Evolutionary conservation across 2,329 filamentous ascomycete genomes (phyloP).

Genomic region (Pyricularia grisea): DNA sequence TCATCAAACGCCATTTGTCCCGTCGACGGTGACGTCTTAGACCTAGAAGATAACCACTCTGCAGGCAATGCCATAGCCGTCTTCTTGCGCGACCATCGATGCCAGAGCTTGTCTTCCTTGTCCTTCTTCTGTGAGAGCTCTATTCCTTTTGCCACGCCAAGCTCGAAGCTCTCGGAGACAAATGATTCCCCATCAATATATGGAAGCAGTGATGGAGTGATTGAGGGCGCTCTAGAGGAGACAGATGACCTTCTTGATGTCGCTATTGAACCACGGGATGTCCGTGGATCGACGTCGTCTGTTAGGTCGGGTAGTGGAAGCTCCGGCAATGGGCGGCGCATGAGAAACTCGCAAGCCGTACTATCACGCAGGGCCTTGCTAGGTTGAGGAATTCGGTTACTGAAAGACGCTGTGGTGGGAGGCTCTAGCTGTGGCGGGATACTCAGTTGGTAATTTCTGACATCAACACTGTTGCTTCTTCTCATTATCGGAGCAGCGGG

Average conservation of each 20-base stretch:
- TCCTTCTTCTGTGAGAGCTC: neutral
- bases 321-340: conserved; percentile 19
- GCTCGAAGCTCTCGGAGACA: neutral
- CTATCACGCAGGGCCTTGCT: conserved; percentile 20
- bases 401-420: neutral
- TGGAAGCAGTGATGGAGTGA: conserved; percentile 8
- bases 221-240: conserved; percentile 4
- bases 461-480: neutral
- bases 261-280: conserved; percentile 45
- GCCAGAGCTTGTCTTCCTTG: neutral
- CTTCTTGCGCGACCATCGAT: neutral
- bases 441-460: conserved; percentile 17
- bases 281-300: conserved; percentile 50
- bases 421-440: conserved; percentile 20
- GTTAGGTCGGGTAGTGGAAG: conserved; percentile 32
- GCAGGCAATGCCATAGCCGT: neutral
- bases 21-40: neutral
- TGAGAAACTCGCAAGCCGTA: conserved; percentile 11
- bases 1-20: neutral
- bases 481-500: neutral
- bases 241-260: neutral
- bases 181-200: conserved; percentile 7
- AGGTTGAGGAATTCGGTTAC: conserved; percentile 17
- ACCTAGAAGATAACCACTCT: neutral
- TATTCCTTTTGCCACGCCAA: neutral